These are phyloP conservation scores for Trypanosoma grayi DNA, from an alignment of 208 protist species.

Conservation along the genomic window DNA sequence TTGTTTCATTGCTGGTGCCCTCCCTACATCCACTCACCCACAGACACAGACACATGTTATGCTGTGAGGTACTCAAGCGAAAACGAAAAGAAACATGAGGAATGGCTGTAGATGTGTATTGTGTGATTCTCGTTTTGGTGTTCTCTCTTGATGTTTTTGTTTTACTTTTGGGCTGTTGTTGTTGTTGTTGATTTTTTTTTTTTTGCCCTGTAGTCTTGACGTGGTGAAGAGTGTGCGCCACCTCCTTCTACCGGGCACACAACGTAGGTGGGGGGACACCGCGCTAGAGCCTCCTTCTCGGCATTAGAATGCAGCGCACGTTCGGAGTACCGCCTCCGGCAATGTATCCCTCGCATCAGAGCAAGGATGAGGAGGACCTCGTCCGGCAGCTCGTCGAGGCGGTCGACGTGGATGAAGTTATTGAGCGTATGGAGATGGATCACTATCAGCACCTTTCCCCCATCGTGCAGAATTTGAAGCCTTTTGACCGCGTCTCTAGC, in stretches of 20 bases:
- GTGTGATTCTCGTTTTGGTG: no score
- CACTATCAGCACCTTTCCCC: constrained; percentile 42
- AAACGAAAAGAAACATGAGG: not conserved
- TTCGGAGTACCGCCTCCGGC: not conserved
- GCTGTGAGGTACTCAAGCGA: no score
- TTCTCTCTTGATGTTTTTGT: not conserved
- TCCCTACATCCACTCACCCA: not conserved
- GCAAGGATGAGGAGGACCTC: constrained; percentile 61
- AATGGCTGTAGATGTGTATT: no score
- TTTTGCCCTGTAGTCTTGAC: not conserved
- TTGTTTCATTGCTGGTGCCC: not conserved
- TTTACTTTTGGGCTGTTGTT: not conserved
- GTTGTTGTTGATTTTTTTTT: not conserved
- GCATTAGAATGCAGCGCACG: not conserved
- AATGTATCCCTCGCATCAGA: not conserved
- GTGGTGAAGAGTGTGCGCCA: not conserved
- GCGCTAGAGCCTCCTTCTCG: no score
- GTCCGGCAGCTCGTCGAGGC: constrained; percentile 71
- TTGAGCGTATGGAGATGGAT: constrained; percentile 60
- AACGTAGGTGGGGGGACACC: no score
- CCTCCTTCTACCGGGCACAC: not conserved
- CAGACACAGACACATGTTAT: constrained; percentile 1
- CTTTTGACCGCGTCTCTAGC: constrained; percentile 26
- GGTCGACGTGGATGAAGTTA: constrained; percentile 62
- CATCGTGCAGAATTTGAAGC: constrained; percentile 32